Evolutionary conservation across 2,329 filamentous ascomycete species (phyloP), one percentile per base, ranked within the genome.

Genomic region (Xylaria sp.): DNA sequence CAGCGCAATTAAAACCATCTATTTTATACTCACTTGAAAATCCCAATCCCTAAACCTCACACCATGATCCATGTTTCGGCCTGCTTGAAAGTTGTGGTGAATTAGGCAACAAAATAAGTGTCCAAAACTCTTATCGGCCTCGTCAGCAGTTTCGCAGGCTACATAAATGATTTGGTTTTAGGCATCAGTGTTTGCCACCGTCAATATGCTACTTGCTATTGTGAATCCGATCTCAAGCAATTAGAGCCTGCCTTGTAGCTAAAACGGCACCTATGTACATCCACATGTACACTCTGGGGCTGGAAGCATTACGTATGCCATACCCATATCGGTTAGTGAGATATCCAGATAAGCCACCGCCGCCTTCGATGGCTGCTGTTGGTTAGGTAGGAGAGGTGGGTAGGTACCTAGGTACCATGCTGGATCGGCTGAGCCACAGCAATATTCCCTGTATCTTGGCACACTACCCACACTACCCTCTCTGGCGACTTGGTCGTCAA

Each of bases 141-240:
- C 61, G 62, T 68, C 55, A 64, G 48, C 66, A 51, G 23, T 31
- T 62, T 48, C 23, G 64, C 39, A 39, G 31, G 10, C 31, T 33
- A 12, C 10, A 23, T 25, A n/a, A 41, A 43, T 46, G 9, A 55
- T 33, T 23, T 39, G 23, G 4, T 61, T 61, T 43, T 36, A 69
- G 67, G 67, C 67, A 69, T 33, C 67, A 39, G 28, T 18, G 62
- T 66, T 69, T 36, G 28, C 33, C 39, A 10, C 7, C 13, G 36
- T 48, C n/a, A 36, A 20, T 36, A n/a, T 51, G 15, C 23, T 13
- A 25, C 18, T 12, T 9, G 15, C 20, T 25, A 20, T 28, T 12
- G 20, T 43, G 12, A 33, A 51, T 58, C 9, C 20, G 13, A 28
- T 28, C 28, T 18, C 20, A 41, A 36, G 36, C 36, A 51, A 39